Evolutionary conservation across 192 early-diverging fungal genomes (phyloP).

Genomic region (Umbelopsis isabellina): DNA sequence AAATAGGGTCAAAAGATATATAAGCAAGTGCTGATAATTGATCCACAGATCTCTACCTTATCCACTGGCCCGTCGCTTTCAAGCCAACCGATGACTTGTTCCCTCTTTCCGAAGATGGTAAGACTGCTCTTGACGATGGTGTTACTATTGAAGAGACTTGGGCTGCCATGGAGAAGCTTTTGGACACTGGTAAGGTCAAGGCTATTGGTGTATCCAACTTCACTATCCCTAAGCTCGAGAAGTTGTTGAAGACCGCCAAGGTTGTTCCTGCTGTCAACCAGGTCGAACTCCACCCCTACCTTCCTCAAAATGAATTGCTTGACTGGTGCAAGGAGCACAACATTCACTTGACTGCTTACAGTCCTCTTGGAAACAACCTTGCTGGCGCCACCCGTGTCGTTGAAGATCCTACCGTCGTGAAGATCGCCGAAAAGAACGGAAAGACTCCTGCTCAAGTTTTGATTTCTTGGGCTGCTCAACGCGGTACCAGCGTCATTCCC

Average conservation of each 20-base stretch:
- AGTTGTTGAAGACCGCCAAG: conserved; percentile 24
- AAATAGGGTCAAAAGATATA: conserved; percentile 71
- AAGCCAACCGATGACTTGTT: conserved; percentile 7
- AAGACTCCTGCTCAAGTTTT: conserved; percentile 74
- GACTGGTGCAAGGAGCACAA: conserved; percentile 55
- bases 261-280: conserved; percentile 58
- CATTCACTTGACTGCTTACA: conserved; percentile 79
- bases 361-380: conserved; percentile 68
- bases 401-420: conserved; percentile 49
- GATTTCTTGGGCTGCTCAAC: conserved; percentile 74
- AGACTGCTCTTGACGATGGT: not conserved
- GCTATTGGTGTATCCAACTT: conserved; percentile 68
- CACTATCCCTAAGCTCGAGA: conserved; percentile 38
- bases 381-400: conserved; percentile 32
- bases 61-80: conserved; percentile 82
- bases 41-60: conserved; percentile 68
- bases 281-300: conserved; percentile 68
- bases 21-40: conserved; percentile 52
- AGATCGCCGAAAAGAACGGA: conserved; percentile 69
- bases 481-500: conserved; percentile 80
- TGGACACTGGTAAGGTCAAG: conserved; percentile 53
- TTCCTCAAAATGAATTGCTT: conserved; percentile 58
- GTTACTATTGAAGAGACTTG: conserved; percentile 13
- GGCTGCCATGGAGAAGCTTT: conserved; percentile 33
- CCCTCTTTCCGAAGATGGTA: conserved; percentile 10